phyloP scores from a whole-genome alignment of 192 early-diverging fungal genomes.

The Entomortierella chlamydospora region DNA sequence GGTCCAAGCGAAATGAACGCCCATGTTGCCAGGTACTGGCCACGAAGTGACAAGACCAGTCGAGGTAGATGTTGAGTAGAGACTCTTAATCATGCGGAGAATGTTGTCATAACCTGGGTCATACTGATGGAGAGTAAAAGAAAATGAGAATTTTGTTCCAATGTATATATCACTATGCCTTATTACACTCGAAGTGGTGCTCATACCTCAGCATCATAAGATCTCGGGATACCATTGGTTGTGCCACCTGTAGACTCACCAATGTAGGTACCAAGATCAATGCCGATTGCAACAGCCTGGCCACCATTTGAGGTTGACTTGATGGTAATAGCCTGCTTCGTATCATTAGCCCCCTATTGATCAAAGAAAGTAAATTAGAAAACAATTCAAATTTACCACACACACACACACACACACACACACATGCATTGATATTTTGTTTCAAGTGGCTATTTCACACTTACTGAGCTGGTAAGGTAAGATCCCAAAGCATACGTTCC shows the following conservation, averaged over 20 bases:
- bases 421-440: too few species aligned
- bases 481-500: too few species aligned
- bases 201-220: conserved; percentile 3
- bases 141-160: not conserved
- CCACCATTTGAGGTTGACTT: not conserved
- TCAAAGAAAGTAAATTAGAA: too few species aligned
- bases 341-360: not conserved
- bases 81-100: conserved; percentile 17
- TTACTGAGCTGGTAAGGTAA: conserved; percentile 1
- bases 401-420: too few species aligned
- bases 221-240: conserved; percentile 20
- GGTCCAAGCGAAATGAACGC: conserved; percentile 25
- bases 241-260: conserved; percentile 17
- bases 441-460: not conserved
- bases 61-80: conserved; percentile 1
- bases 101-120: conserved; percentile 31
- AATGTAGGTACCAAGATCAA: conserved; percentile 25
- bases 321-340: not conserved
- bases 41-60: conserved; percentile 21
- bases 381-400: too few species aligned
- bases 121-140: not conserved
- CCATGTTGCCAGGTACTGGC: conserved; percentile 28
- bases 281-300: conserved; percentile 20
- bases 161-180: not conserved
- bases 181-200: too few species aligned